Evolutionary conservation across 2,329 filamentous ascomycete genomes (phyloP), one percentile per base, ranked within the genome.

Genomic region (Alternaria consortialis): DNA sequence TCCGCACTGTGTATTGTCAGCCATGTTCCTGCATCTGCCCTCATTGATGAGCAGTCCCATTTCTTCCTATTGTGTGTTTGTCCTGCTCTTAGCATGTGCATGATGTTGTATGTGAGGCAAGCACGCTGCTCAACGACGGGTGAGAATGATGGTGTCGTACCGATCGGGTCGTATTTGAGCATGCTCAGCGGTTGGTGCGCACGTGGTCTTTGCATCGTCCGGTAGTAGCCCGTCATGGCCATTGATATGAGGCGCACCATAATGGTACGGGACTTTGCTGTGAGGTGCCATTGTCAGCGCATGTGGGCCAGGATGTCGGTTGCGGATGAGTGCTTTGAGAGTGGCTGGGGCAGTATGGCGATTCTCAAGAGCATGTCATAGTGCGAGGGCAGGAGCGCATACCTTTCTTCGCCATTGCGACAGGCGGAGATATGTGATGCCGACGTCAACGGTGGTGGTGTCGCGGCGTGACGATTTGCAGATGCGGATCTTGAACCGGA

Each of bases 191-290:
- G 94, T 44, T 90, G 85, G 65, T 93, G 86, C 31, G 87, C 86
- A 70, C 95, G 90, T 12, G 93, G 94, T 60, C 96, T 90, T 71
- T 90, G 86, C 80, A 97, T 89, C 55, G 93, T 96, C 81, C 94
- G 94, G 86, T 94, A 99, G 86, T 93, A 99, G 75, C 95, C 95
- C 27, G 95, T 99, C 90, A 97, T 90, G 79, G 95, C 95, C 95
- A 99, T 99, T 66, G 93, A 97, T 79, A 99, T 85, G 70, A 99
- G 90, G 79, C 95, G 94, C 80, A 97, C 94, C 77, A 92, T 88
- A 78, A 99, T 90, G 69, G 94, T 90, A 79, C 96, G 93, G 77
- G 94, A 92, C 85, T 98, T 98, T 63, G 85, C 93, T 96, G 79
- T 53, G 17, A 32, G 9, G 27, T n/a, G 23, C 27, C 50, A 34